A percentile compares a stretch with the other conserved stretches of the same genome.
These are phyloP conservation scores for Fusarium dimerum DNA, from an alignment of 2,329 filamentous ascomycete species.

Conservation along the genomic window DNA sequence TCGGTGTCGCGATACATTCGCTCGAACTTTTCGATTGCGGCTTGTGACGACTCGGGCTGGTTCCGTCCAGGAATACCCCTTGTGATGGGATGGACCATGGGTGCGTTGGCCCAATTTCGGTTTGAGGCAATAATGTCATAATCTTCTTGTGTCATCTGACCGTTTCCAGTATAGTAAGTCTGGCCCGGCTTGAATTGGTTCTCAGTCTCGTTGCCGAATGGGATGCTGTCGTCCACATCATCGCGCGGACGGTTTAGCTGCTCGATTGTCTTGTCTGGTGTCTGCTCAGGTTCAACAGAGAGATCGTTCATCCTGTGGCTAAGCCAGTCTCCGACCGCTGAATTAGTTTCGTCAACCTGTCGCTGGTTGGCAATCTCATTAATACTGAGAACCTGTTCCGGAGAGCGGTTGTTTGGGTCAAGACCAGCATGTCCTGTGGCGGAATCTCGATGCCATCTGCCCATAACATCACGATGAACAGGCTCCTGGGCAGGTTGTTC, in stretches of 20 bases:
- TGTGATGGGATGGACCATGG: constrained; percentile 48
- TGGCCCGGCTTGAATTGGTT: constrained; percentile 52
- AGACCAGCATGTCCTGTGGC: constrained; percentile 47
- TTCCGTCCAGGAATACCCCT: constrained; percentile 30
- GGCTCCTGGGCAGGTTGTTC: constrained; percentile 18
- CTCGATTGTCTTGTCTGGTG: constrained; percentile 20
- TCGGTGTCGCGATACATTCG: constrained; percentile 55
- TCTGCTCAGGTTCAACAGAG: constrained; percentile 27
- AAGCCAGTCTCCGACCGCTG: constrained; percentile 54
- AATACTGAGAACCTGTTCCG: constrained; percentile 46
- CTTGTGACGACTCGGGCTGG: constrained; percentile 54
- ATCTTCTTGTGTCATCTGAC: constrained; percentile 47
- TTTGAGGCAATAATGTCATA: constrained; percentile 50
- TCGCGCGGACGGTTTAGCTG: constrained; percentile 24
- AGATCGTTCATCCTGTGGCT: constrained; percentile 34
- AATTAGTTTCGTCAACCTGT: constrained; percentile 47
- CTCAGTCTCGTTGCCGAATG: constrained; percentile 48
- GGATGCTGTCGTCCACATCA: constrained; percentile 43
- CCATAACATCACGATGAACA: constrained; percentile 40
- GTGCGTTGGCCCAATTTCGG: constrained; percentile 52
- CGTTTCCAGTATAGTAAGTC: constrained; percentile 48
- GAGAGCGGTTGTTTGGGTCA: constrained; percentile 46
- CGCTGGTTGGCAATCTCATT: constrained; percentile 50
- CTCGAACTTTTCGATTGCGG: constrained; percentile 55
- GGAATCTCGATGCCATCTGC: constrained; percentile 42